A percentile compares a stretch with the other conserved stretches of the same genome.
phyloP scores from a whole-genome alignment of 2,329 filamentous ascomycete genomes.

The Ceratocystis cacaofunesta region DNA sequence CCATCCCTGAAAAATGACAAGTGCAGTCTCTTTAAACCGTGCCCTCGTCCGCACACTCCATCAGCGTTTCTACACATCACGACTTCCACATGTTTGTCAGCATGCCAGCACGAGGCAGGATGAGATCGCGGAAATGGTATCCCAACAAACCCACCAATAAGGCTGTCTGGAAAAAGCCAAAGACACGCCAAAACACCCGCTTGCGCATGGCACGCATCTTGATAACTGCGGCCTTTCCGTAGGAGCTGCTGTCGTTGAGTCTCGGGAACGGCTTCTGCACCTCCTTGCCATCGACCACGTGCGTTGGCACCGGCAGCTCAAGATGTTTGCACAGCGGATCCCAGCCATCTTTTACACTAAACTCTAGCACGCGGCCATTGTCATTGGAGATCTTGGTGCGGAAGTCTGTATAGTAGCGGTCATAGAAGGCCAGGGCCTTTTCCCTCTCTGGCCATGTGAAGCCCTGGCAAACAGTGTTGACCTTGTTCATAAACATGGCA shows the following conservation, averaged over 20 bases:
- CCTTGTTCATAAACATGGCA: constrained; percentile 20
- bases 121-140: constrained; percentile 10
- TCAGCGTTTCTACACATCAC: background rate
- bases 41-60: background rate
- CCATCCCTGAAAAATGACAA: too few species aligned
- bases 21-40: too few species aligned
- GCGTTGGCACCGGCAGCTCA: constrained; percentile 25
- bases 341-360: constrained; percentile 28
- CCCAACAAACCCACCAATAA: constrained; percentile 11
- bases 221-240: constrained; percentile 9
- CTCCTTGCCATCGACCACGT: constrained; percentile 20
- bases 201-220: constrained; percentile 17
- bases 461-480: constrained; percentile 18
- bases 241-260: constrained; percentile 19
- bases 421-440: constrained; percentile 27
- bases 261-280: constrained; percentile 19
- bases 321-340: constrained; percentile 29
- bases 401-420: constrained; percentile 26
- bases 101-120: background rate
- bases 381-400: constrained; percentile 24
- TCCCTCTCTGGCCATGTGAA: constrained; percentile 23
- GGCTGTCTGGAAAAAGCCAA: constrained; percentile 15
- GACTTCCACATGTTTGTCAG: background rate
- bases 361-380: constrained; percentile 25
- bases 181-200: constrained; percentile 17